Conservation (phyloP, 306 rosid genomes). For the Malus sylvestris region DNA sequence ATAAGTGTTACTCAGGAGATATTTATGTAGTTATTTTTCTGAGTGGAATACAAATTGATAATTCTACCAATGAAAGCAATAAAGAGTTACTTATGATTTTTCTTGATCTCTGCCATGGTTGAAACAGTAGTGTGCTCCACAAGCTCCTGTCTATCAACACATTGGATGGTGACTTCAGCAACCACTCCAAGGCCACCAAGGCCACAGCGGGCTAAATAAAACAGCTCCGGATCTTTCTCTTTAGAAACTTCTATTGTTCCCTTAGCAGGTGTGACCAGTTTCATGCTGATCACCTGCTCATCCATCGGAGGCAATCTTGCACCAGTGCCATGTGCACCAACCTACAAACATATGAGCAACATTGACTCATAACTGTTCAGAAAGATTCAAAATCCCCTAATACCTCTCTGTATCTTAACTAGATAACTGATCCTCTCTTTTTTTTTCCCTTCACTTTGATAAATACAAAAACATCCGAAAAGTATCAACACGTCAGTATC, state of each 20-base stretch:
- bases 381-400: neutral
- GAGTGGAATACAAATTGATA: neutral
- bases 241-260: slow-evolving; percentile 82
- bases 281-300: slow-evolving; percentile 85
- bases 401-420: neutral
- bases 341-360: slow-evolving; percentile 39
- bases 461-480: neutral
- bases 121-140: slow-evolving; percentile 87
- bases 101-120: slow-evolving; percentile 72
- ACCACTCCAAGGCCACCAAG: slow-evolving; percentile 98
- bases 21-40: neutral
- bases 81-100: slow-evolving; percentile 76
- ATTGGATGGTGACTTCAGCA: slow-evolving; percentile 93
- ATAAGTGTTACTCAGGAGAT: neutral
- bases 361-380: neutral
- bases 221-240: slow-evolving; percentile 83
- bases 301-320: slow-evolving; percentile 95
- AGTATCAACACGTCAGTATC: neutral
- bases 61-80: neutral
- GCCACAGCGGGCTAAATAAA: slow-evolving; percentile 94
- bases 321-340: slow-evolving; percentile 99
- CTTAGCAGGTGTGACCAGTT: slow-evolving; percentile 87
- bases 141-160: slow-evolving; percentile 96
- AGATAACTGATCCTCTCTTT: neutral
- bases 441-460: too few relatives aligned